These are phyloP conservation scores for Conringia planisiliqua DNA, from an alignment of 345 rosid genomes.

Conservation along the genomic window DNA sequence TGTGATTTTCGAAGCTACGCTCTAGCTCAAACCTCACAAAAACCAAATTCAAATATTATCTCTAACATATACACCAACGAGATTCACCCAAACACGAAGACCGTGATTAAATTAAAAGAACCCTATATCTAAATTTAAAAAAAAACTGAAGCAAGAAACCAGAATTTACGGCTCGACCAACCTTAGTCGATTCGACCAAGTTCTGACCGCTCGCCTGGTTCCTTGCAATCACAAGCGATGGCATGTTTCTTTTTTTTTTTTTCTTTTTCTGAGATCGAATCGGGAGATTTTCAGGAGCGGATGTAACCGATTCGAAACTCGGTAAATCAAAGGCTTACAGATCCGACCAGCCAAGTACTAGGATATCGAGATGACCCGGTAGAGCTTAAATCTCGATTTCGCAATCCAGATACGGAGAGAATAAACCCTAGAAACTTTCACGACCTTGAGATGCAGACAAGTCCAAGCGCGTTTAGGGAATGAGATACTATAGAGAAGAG, in stretches of 20 bases:
- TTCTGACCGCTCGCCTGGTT: constrained; percentile 37
- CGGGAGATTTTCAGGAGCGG: neutral
- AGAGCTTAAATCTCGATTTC: neutral
- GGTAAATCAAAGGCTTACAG: neutral
- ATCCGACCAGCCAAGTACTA: neutral
- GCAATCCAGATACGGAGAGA: neutral
- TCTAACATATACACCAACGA: neutral
- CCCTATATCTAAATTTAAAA: neutral
- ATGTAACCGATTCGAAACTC: neutral
- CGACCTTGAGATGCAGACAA: neutral
- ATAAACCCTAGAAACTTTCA: neutral
- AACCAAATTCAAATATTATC: neutral
- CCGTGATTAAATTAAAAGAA: neutral
- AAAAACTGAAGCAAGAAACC: constrained; percentile 9
- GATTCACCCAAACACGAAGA: neutral
- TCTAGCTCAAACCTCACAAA: neutral
- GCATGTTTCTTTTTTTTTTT: constrained; percentile 27
- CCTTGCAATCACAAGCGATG: constrained; percentile 37
- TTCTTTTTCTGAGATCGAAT: neutral
- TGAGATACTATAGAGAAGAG: rapidly evolving
- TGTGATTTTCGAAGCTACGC: neutral
- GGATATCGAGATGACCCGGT: neutral
- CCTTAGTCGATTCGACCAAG: constrained; percentile 58
- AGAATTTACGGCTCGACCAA: constrained; percentile 46
- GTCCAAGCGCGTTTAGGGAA: neutral